Evolutionary conservation across 1,139 yeast genomes (phyloP), one percentile per base, ranked within the genome.

Genomic region (Yamadazyma diddensiae): DNA sequence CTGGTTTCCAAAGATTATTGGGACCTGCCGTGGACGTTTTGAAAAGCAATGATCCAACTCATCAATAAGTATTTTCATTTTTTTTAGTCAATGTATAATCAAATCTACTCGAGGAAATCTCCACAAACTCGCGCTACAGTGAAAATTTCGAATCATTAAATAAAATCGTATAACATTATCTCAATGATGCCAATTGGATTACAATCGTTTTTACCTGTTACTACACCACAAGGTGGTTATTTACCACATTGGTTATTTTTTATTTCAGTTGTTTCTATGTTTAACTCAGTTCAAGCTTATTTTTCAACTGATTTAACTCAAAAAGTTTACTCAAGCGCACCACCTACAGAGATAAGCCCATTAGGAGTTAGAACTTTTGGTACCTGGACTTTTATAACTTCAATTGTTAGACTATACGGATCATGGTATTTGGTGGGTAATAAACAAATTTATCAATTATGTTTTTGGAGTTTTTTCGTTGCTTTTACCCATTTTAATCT

Each of bases 341-440:
- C 94, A 11, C 45, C 59, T 2, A 73, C 41, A 10, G 64, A 68
- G 37, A 69, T 90, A 13, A 86, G 96, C 0, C 66, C 73, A 5
- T 69, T 92, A 46, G 80, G 94, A 46, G 95, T 97, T 7, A 75
- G 98, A 50, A 92, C 98, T 0, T 92, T 92, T 58, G 98, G 98
- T 19, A 92, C 98, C 1, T 92, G 98, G 98, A 92, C 98, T 0
- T 67, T 90, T 33, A 73, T 90, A 45, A 82, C 97, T 1, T 77
- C 95, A 2, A 69, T 92, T 26, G 79, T 92, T 31, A 77, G 98
- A 54, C 71, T 82, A 45, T 88, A 85, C 54, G 96, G 95, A 29
- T 94, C 98, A 5, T 82, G 82, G 59, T 68, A 84, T 54, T 64
- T 85, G 41, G 37, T 41, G 5, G 54, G 59, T 11, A 77, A 81